Evolutionary conservation across 2,329 filamentous ascomycete species (phyloP), one percentile per base, ranked within the genome.

Genomic region (Bipolaris sorokiniana): DNA sequence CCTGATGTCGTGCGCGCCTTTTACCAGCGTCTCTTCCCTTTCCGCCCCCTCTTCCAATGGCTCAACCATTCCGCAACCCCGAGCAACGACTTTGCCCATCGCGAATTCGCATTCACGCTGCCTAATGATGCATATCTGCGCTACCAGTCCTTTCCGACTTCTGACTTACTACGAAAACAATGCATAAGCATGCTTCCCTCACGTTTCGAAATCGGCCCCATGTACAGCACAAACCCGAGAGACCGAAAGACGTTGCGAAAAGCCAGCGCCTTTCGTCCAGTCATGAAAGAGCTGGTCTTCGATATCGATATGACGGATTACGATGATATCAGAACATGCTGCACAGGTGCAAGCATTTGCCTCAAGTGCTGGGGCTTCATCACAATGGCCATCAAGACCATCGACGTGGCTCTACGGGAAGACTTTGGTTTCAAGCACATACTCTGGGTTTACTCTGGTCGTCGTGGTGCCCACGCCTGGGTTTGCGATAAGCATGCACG

Each of bases 261-360:
- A 76, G 85, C 88, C 34, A 86, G 87, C 46, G 87, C 91, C 7
- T 97, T 99, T 80, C 90, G 89, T 62, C 94, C 95, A 0, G 77
- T 97, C 31, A 85, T 90, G 54, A 99, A 99, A 76, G 95, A 99
- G 76, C 81, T 99, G 37, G 97, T 97, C 68, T 98, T 99, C 77
- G 95, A 99, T 89, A 98, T 99, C 70, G 95, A 99, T 85, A 85
- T 99, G 85, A 98, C 95, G 52, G 95, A 98, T 79, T 99, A 99
- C 78, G 95, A 99, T 75, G 92, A 96, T 64, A 91, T 99, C 63
- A 88, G 95, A 66, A 97, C 93, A 26, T 99, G 95, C 79, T 99
- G 95, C 76, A 88, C 89, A 69, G 93, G 94, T 74, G 92, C 94
- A 7, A 96, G 91, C 67, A 98, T 99, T 64, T 99, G 95, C 76